Evolutionary conservation across 108 stramenopile species (phyloP), one percentile per base, ranked within the genome.

Genomic region (Chaetoceros muelleri): DNA sequence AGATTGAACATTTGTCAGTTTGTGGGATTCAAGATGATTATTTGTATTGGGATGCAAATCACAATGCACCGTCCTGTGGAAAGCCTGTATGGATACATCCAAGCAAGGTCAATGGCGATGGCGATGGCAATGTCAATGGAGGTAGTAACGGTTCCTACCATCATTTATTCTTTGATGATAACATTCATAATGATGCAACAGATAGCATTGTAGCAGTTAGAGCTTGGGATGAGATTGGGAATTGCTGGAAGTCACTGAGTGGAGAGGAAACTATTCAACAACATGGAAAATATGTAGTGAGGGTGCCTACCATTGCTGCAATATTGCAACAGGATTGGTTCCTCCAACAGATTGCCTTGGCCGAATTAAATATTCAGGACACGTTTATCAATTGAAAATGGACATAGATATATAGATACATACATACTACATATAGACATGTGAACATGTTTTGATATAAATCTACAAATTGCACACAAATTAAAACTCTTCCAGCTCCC

Each of bases 21-120:
- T 82, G 76, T 71, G 90, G 85, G 0, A 85, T 91, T 19, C 81
- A 75, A 61, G 91, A 89, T 65, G 76, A 84, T 55, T 93, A 93
- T 66, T 49, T 31, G 0, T 79, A 72, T 58, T 93, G 91, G 91
- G 65, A 60, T 34, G 27, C 57, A n/a, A 56, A 87, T 26, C 44
- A 70, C 7, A 78, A 63, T 46, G 52, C 61, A 30, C 91, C 91
- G 0, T 81, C 71, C 61, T 75, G 83, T 0, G 91, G 91, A 21
- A 93, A 93, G 49, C 91, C 91, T 0, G 73, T 93, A n/a, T 93
- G 91, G 91, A 65, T 76, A 16, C 73, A 40, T 13, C 49, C 24
- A 71, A 3, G 34, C 52, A 18, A 61, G 24, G 26, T 19, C 27
- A 28, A n/a, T n/a, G 17, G 18, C 7, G 8, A 2, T 2, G 22